Conservation (phyloP, 192 early-diverging fungal genomes). For the Spizellomyces sp. region DNA sequence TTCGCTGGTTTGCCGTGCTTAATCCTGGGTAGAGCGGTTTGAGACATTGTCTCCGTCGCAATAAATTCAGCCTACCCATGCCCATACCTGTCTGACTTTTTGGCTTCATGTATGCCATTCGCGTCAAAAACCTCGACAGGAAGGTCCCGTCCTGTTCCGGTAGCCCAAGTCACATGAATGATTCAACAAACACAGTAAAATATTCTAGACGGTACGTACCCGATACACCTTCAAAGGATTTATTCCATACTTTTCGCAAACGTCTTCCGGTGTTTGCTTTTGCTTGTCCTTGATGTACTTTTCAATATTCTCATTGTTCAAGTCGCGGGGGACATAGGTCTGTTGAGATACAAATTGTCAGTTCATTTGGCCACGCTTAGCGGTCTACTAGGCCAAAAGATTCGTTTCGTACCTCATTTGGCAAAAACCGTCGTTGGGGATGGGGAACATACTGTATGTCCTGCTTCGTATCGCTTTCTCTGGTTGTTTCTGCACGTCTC, state of each 20-base stretch:
- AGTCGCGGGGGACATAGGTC: constrained; percentile 9
- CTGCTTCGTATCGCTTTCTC: neutral
- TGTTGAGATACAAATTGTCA: neutral
- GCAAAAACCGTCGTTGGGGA: constrained; percentile 14
- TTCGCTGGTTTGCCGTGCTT: constrained; percentile 19
- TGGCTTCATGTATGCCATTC: constrained; percentile 22
- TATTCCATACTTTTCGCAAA: constrained; percentile 7
- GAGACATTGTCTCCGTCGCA: neutral
- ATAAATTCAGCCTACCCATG: neutral
- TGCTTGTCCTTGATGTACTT: neutral
- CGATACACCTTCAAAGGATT: constrained; percentile 24
- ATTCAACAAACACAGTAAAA: neutral
- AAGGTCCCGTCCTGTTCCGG: constrained; percentile 7
- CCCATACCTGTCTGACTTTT: constrained; percentile 3
- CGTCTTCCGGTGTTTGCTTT: constrained; percentile 9
- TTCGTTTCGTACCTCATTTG: constrained; percentile 4
- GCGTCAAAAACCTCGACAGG: constrained; percentile 13
- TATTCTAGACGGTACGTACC: neutral
- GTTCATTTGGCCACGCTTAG: neutral
- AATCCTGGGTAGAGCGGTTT: neutral
- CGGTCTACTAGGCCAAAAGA: neutral
- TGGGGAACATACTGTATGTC: neutral
- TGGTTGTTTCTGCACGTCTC: too few relatives aligned
- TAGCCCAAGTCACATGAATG: neutral
- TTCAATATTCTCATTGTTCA: constrained; percentile 18